Conservation (phyloP, 345 rosid species). For the Clarkia xantiana region DNA sequence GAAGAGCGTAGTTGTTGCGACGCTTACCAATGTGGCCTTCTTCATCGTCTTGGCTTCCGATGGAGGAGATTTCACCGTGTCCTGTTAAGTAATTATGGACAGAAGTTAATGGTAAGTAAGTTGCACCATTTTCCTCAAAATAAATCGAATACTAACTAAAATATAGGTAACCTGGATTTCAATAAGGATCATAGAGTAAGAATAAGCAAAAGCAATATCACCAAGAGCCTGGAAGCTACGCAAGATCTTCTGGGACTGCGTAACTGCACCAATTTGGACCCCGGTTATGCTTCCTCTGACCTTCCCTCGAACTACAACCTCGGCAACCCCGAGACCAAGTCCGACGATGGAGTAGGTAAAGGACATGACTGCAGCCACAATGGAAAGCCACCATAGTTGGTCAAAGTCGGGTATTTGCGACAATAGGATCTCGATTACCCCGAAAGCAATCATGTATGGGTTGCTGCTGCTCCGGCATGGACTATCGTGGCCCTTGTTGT, state of each 20-base stretch:
- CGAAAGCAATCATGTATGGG: constrained; percentile 58
- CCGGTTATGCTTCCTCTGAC: constrained; percentile 64
- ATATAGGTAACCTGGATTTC: constrained; percentile 56
- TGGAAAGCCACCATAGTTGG: constrained; percentile 84
- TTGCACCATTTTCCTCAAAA: no score
- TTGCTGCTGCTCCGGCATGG: constrained; percentile 40
- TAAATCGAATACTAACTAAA: no score
- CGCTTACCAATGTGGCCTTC: constrained; percentile 56
- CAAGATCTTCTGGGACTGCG: constrained; percentile 57
- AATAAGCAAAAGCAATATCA: constrained; percentile 79
- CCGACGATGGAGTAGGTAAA: constrained; percentile 84
- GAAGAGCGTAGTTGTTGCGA: constrained; percentile 63
- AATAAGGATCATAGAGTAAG: constrained; percentile 68
- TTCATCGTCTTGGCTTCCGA: constrained; percentile 73
- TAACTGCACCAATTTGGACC: constrained; percentile 32
- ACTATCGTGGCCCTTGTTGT: constrained; percentile 18
- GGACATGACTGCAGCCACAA: constrained; percentile 84
- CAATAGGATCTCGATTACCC: constrained; percentile 34
- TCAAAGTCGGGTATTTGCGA: constrained; percentile 80
- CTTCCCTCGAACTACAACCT: constrained; percentile 51
- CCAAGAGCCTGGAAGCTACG: constrained; percentile 79
- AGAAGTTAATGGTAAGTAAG: no score
- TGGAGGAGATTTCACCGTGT: constrained; percentile 49
- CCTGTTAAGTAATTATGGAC: constrained; percentile 17
- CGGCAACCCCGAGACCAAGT: constrained; percentile 60